phyloP scores from a whole-genome alignment of 306 rosid species.

The Prinsepia uniflora region DNA sequence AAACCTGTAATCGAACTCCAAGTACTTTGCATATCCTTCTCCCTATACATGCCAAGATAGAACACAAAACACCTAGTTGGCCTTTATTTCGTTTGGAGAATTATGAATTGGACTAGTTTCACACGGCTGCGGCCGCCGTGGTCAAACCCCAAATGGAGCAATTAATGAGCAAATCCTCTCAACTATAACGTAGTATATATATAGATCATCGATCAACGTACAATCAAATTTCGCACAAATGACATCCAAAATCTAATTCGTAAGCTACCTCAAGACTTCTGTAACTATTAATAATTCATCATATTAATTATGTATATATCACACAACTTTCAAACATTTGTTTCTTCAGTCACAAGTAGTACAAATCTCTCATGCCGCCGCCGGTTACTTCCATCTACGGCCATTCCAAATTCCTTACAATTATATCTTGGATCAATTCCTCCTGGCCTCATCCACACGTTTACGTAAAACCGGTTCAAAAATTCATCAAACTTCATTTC shows the following conservation, averaged over 20 bases:
- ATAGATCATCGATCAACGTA: neutral
- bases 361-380: constrained; percentile 31
- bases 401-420: constrained; percentile 3
- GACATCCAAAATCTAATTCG: neutral
- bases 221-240: neutral
- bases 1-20: too few relatives aligned
- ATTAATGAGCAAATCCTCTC: neutral
- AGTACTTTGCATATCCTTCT: too few relatives aligned
- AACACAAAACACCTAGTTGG: too few relatives aligned
- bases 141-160: constrained; percentile 17
- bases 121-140: constrained; percentile 7
- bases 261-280: constrained; percentile 20
- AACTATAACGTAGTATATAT: constrained; percentile 3
- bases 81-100: neutral
- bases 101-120: neutral
- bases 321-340: constrained; percentile 21
- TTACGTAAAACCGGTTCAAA: constrained; percentile 18
- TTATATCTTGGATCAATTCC: neutral
- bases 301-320: too few relatives aligned
- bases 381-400: constrained; percentile 15
- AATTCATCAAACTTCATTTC: neutral
- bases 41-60: neutral
- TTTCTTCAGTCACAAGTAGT: constrained; percentile 31
- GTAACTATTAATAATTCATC: constrained; percentile 6
- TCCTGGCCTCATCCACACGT: constrained; percentile 15